These are phyloP conservation scores for Spencermartinsiella ligniputridi DNA, from an alignment of 1,139 yeast species.

Conservation along the genomic window DNA sequence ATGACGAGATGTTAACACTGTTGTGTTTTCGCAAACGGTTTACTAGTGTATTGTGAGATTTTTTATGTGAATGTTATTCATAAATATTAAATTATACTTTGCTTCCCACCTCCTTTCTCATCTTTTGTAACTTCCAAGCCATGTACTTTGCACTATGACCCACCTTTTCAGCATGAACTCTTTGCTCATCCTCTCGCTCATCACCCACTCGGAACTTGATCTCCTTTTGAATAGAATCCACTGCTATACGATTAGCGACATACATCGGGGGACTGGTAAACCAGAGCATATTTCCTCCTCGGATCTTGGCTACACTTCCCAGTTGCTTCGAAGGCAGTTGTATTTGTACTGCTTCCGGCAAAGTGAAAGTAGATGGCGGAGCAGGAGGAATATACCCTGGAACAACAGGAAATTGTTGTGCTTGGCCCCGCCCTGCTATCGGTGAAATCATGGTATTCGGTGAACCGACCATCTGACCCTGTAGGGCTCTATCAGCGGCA, in stretches of 20 bases:
- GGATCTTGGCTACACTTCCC: slow-evolving; percentile 24
- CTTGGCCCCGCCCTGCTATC: neutral
- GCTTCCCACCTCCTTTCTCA: slow-evolving; percentile 1
- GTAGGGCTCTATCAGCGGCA: neutral
- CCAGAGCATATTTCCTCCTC: slow-evolving; percentile 54
- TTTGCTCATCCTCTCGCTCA: slow-evolving; percentile 12
- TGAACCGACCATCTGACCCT: slow-evolving; percentile 1
- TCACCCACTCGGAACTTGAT: slow-evolving; percentile 7
- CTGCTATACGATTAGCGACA: slow-evolving; percentile 45
- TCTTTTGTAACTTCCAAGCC: slow-evolving; percentile 50
- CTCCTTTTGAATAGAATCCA: slow-evolving; percentile 27
- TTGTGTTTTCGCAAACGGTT: too few relatives aligned
- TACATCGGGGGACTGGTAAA: slow-evolving; percentile 74
- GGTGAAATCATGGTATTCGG: neutral
- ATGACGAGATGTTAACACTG: too few relatives aligned
- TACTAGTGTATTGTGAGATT: too few relatives aligned
- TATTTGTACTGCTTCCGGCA: slow-evolving; percentile 25
- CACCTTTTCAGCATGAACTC: slow-evolving; percentile 24
- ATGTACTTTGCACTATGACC: slow-evolving; percentile 71
- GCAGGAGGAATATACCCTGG: slow-evolving; percentile 24
- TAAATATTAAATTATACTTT: too few relatives aligned
- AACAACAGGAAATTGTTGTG: slow-evolving; percentile 7
- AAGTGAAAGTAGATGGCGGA: slow-evolving; percentile 28
- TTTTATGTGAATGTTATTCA: too few relatives aligned
- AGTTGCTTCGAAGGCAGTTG: slow-evolving; percentile 23